Evolutionary conservation across 2,329 filamentous ascomycete genomes (phyloP).

Genomic region (Macrophomina tecta): DNA sequence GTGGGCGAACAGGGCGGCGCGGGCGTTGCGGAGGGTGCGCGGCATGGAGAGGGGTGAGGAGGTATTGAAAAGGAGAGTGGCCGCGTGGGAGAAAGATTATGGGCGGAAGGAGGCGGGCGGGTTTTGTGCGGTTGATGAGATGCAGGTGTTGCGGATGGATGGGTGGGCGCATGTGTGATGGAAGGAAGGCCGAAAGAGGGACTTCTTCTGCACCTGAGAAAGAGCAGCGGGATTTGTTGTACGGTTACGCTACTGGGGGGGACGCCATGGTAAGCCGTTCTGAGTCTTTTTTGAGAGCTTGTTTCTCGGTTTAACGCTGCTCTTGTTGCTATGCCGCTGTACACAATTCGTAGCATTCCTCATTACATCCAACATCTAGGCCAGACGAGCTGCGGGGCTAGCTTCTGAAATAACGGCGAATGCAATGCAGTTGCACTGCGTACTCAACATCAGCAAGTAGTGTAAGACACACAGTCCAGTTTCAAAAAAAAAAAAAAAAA

Average conservation of each 20-base stretch:
- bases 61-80: conserved; percentile 26
- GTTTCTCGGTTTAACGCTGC: neutral
- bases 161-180: conserved; percentile 46
- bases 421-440: too few species aligned
- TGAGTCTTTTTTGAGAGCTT: neutral
- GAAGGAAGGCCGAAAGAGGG: neutral
- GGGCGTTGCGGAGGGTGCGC: neutral
- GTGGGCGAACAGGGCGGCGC: conserved; percentile 34
- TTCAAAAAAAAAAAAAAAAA: too few species aligned
- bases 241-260: too few species aligned
- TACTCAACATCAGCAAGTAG: too few species aligned
- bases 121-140: conserved; percentile 47
- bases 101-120: conserved; percentile 35
- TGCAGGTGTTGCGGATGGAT: conserved; percentile 44
- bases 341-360: neutral
- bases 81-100: conserved; percentile 25
- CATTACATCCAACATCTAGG: neutral
- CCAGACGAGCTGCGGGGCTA: neutral
- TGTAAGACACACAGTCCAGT: too few species aligned
- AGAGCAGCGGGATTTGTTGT: too few species aligned
- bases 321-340: neutral
- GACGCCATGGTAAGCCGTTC: too few species aligned
- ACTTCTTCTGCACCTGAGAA: too few species aligned
- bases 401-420: neutral
- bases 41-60: conserved; percentile 22